Evolutionary conservation across 331 rosid species (phyloP).

Genomic region (Telfairia occidentalis): DNA sequence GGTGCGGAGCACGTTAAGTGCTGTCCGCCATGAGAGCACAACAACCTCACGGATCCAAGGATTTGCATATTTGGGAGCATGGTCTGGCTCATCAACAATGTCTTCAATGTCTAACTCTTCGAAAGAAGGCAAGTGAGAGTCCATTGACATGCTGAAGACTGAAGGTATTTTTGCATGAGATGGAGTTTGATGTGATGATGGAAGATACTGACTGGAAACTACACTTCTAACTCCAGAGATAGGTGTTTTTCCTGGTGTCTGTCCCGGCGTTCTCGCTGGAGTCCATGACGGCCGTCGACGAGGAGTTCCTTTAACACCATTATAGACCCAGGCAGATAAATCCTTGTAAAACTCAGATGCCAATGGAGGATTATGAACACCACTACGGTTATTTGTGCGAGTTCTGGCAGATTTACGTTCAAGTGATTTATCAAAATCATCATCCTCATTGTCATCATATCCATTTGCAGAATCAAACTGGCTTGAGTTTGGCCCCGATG

Average conservation of each 20-base stretch:
- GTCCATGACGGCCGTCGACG: conserved; percentile 73
- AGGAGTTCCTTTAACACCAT: conserved; percentile 68
- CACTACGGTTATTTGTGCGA: conserved; percentile 31
- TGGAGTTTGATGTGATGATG: conserved; percentile 30
- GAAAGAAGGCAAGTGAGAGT: conserved; percentile 28
- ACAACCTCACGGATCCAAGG: conserved; percentile 74
- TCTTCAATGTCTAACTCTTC: conserved; percentile 42
- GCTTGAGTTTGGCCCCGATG: conserved; percentile 29
- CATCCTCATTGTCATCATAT: conserved; percentile 26
- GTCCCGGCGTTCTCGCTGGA: conserved; percentile 69
- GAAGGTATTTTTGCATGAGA: conserved; percentile 24
- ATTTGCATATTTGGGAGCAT: conserved; percentile 61
- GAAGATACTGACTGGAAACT: conserved; percentile 41
- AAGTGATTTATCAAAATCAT: conserved; percentile 53
- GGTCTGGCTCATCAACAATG: conserved; percentile 37
- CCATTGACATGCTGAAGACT: conserved; percentile 28
- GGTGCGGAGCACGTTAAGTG: conserved; percentile 61
- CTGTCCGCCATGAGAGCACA: conserved; percentile 66
- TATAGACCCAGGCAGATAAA: conserved; percentile 62
- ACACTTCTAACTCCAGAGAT: conserved; percentile 31
- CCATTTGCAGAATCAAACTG: conserved; percentile 22
- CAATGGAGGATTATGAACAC: conserved; percentile 45
- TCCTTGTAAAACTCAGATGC: conserved; percentile 84
- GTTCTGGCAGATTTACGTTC: conserved; percentile 45
- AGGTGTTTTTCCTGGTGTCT: conserved; percentile 46